These are phyloP conservation scores for Manihot esculenta DNA, from an alignment of 441 rosid genomes.

Conservation along the genomic window DNA sequence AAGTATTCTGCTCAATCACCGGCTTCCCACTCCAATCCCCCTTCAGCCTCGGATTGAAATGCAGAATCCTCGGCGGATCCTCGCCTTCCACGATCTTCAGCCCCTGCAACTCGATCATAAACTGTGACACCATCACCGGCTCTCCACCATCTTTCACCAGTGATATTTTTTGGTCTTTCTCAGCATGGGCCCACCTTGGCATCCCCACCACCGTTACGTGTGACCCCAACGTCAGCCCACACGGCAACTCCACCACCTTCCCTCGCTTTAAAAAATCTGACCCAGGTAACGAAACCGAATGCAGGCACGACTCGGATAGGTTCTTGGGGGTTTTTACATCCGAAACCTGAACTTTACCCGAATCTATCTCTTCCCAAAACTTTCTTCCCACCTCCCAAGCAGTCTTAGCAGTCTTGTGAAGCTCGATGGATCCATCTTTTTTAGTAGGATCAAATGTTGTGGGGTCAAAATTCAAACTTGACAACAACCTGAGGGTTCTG, in stretches of 20 bases:
- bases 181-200: constrained; percentile 69
- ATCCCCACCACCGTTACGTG: constrained; percentile 82
- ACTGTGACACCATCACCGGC: constrained; percentile 68
- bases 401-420: constrained; percentile 64
- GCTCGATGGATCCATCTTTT: constrained; percentile 65
- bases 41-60: constrained; percentile 83
- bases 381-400: constrained; percentile 78
- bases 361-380: constrained; percentile 62
- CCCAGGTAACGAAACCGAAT: constrained; percentile 59
- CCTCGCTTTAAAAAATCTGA: constrained; percentile 49
- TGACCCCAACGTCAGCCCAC: constrained; percentile 88
- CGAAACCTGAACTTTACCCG: constrained; percentile 35
- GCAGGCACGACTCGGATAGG: constrained; percentile 50
- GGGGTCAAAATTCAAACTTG: constrained; percentile 53
- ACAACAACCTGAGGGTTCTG: constrained; percentile 35
- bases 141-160: constrained; percentile 48
- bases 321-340: constrained; percentile 29
- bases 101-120: constrained; percentile 90
- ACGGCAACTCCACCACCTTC: constrained; percentile 66
- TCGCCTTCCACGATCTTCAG: constrained; percentile 83
- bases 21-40: constrained; percentile 97
- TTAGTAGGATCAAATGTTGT: constrained; percentile 46
- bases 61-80: constrained; percentile 90
- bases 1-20: constrained; percentile 94
- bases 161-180: constrained; percentile 60